These are phyloP conservation scores for Pichia sp. DNA, from an alignment of 1,139 yeast genomes.

Conservation along the genomic window DNA sequence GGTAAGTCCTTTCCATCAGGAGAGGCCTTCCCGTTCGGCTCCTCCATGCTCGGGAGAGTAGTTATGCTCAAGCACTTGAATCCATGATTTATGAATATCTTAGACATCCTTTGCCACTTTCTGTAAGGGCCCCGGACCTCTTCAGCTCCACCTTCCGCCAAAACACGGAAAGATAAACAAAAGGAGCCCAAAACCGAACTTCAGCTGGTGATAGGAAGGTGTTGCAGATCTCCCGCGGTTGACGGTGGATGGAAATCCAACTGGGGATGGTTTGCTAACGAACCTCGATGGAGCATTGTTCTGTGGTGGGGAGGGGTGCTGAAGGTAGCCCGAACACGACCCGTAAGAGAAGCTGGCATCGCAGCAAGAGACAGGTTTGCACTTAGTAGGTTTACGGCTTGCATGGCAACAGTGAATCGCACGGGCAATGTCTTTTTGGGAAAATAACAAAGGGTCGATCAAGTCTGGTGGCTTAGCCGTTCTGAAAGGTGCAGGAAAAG, in stretches of 20 bases:
- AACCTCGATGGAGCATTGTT: background rate
- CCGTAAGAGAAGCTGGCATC: background rate
- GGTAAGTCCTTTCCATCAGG: background rate
- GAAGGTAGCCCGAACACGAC: background rate
- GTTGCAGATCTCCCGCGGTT: background rate
- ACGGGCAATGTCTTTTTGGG: slow-evolving; percentile 44
- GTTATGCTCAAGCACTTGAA: slow-evolving; percentile 19
- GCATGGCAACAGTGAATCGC: background rate
- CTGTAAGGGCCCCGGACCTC: background rate
- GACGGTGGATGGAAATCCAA: background rate
- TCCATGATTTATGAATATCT: slow-evolving; percentile 26
- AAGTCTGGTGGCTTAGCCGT: slow-evolving; percentile 46
- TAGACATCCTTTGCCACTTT: slow-evolving; percentile 23
- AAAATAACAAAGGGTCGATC: slow-evolving; percentile 46
- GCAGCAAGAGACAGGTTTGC: no score
- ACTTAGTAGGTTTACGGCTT: no score
- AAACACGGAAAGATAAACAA: background rate
- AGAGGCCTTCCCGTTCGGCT: background rate
- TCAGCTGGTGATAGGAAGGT: background rate
- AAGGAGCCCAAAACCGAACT: background rate
- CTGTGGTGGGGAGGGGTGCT: no score
- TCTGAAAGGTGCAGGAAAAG: slow-evolving; percentile 46
- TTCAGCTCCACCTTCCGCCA: background rate
- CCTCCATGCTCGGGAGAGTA: slow-evolving; percentile 11
- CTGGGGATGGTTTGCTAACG: background rate